Conservation (phyloP, 164 flowering plant genomes). For the Vitis rotundifolia region DNA sequence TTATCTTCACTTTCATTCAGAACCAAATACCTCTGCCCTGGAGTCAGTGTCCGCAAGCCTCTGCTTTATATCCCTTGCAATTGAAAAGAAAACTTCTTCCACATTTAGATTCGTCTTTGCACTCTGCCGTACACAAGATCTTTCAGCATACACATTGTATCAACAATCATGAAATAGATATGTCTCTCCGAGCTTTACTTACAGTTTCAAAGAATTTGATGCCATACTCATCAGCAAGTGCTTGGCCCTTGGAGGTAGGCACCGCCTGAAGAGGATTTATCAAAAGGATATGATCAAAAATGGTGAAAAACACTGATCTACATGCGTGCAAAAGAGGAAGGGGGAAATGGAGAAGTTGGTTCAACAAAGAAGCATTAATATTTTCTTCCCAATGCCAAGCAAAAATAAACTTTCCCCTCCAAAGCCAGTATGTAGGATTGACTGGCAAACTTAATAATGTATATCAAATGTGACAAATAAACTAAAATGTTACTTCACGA, state of each 20-base stretch:
- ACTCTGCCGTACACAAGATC: conserved; percentile 45
- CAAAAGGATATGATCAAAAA: neutral
- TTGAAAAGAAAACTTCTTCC: conserved; percentile 80
- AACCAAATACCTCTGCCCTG: conserved; percentile 49
- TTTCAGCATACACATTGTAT: conserved; percentile 6
- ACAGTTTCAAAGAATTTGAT: conserved; percentile 83
- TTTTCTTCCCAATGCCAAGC: neutral
- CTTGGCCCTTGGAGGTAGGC: conserved; percentile 82
- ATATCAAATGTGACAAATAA: neutral
- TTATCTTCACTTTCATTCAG: neutral
- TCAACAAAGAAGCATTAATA: neutral
- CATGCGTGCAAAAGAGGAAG: neutral
- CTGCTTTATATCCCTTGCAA: conserved; percentile 84
- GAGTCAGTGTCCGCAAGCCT: conserved; percentile 72
- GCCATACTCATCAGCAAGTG: conserved; percentile 85
- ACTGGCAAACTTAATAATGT: neutral
- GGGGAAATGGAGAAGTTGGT: neutral
- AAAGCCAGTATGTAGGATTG: neutral
- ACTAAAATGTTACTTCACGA: neutral
- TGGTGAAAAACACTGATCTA: neutral
- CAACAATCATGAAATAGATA: neutral
- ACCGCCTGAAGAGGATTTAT: conserved; percentile 49
- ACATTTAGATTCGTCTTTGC: conserved; percentile 84
- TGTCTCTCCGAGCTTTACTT: conserved; percentile 21
- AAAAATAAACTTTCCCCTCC: neutral